Percentiles rank a stretch among this genome's conserved stretches.
Conservation (phyloP, 768 basidiomycete genomes). For the Phanerodontia chrysosporium region DNA sequence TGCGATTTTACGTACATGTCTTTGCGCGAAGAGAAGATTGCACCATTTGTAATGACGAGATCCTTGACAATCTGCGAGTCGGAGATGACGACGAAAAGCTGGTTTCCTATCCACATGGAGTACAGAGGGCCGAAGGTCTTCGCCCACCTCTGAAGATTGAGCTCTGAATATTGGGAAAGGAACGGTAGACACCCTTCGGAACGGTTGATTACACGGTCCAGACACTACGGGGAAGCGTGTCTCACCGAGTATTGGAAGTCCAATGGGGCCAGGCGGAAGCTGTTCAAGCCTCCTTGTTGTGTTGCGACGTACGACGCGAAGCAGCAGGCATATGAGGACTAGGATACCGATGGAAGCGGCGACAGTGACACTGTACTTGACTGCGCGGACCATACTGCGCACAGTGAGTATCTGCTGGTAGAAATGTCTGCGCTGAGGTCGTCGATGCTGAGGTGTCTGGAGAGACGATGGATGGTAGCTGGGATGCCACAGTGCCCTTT, state of each 20-base stretch:
- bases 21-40: constrained; percentile 43
- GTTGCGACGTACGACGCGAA: too few species aligned
- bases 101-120: constrained; percentile 43
- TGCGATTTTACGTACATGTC: constrained; percentile 41
- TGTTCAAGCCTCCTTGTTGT: not conserved
- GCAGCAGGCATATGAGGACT: too few species aligned
- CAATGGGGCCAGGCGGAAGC: constrained; percentile 10
- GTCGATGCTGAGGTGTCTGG: too few species aligned
- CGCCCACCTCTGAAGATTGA: constrained; percentile 20
- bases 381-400: too few species aligned
- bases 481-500: too few species aligned
- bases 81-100: constrained; percentile 42
- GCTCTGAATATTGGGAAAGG: constrained; percentile 38
- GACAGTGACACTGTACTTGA: too few species aligned
- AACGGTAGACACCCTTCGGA: constrained; percentile 28
- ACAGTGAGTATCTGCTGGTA: too few species aligned
- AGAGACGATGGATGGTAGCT: too few species aligned
- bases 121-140: constrained; percentile 40
- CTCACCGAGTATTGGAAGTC: constrained; percentile 10
- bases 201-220: not conserved
- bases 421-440: too few species aligned
- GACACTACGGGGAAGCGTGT: too few species aligned
- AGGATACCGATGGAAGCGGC: too few species aligned
- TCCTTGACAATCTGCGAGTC: constrained; percentile 41
- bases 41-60: constrained; percentile 39